Percentiles rank a stretch among this genome's conserved stretches.
These are phyloP conservation scores for Candida frijolesensis DNA, from an alignment of 1,139 yeast genomes.

Conservation along the genomic window DNA sequence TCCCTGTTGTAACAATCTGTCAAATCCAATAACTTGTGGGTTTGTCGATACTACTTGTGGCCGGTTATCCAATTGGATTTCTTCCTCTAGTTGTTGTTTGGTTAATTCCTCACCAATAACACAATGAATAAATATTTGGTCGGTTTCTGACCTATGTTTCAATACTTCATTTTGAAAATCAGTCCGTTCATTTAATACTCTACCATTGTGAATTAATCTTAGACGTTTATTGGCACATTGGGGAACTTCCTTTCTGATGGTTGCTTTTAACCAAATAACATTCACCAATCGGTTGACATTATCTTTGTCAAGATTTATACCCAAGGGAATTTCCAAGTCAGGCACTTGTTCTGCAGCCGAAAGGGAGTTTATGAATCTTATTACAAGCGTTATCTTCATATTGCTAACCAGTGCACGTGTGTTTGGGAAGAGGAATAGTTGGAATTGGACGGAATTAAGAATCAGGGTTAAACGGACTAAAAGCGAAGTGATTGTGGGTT, in stretches of 20 bases:
- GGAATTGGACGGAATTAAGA: not conserved
- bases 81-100: slow-evolving; percentile 60
- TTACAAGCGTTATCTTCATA: slow-evolving; percentile 25
- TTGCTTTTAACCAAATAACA: slow-evolving; percentile 27
- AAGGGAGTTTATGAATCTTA: slow-evolving; percentile 35
- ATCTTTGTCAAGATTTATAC: slow-evolving; percentile 32
- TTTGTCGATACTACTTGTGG: slow-evolving; percentile 53
- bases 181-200: slow-evolving; percentile 63
- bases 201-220: slow-evolving; percentile 74
- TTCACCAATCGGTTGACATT: slow-evolving; percentile 35
- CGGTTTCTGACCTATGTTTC: slow-evolving; percentile 25
- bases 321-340: slow-evolving; percentile 34
- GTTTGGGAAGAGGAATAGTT: not conserved
- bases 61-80: slow-evolving; percentile 58
- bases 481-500: not conserved
- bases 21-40: slow-evolving; percentile 85
- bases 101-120: slow-evolving; percentile 73
- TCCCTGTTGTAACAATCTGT: slow-evolving; percentile 79
- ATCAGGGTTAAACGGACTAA: not conserved
- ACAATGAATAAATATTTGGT: slow-evolving; percentile 69
- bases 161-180: slow-evolving; percentile 55
- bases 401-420: not conserved
- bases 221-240: slow-evolving; percentile 51
- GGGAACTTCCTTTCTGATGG: slow-evolving; percentile 30
- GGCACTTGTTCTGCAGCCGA: slow-evolving; percentile 23